Evolutionary conservation across 2,329 filamentous ascomycete species (phyloP), one percentile per base, ranked within the genome.

Genomic region (Thielaviopsis cerberus): DNA sequence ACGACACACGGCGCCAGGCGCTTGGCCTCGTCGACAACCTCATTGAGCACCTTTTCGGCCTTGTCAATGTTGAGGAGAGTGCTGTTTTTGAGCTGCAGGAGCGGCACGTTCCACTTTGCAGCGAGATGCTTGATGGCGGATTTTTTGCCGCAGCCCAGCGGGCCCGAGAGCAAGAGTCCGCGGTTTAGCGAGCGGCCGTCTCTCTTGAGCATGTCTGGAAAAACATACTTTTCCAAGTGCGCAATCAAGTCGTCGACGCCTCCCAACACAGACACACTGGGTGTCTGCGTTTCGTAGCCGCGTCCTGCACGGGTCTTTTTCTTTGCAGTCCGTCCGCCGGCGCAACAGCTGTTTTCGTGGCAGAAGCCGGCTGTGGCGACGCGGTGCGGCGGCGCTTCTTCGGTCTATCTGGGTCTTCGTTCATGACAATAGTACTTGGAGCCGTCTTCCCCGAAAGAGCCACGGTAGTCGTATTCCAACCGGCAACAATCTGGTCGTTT

Each of bases 1-100:
- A 98, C 77, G 4, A 98, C 75, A 65, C 88, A 94, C 0, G 92
- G 92, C 0, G 91, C 90, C 41, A 90, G 77, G 58, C 81, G 79
- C 67, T 87, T 88, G 0, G 92, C 92, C 66, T 92, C 87, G 13
- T 97, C 62, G 1, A 73, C 63, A 1, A 70, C 71, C 23, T 74
- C 72, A 2, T 64, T 64, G 0, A 74, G 59, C 34, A 67, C 70
- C 63, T 67, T 72, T 37, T 69, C 69, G 58, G 72, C 62, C 26
- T 70, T 69, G 50, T 74, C 72, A 0, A 64, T 64, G n/a, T 72
- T 70, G 1, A 65, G 61, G 1, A 74, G 66, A 20, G 69, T 72
- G 2, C 63, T 64, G 0, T 64, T 65, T 20, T 58, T 58, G 0
- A 73, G 63, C 1, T 83, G 79, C 55, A 94, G 78, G 60, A 91